A percentile compares a stretch with the other conserved stretches of the same genome.
Conservation (phyloP, 2,329 filamentous ascomycete genomes). For the Colletotrichum lindemuthianum region DNA sequence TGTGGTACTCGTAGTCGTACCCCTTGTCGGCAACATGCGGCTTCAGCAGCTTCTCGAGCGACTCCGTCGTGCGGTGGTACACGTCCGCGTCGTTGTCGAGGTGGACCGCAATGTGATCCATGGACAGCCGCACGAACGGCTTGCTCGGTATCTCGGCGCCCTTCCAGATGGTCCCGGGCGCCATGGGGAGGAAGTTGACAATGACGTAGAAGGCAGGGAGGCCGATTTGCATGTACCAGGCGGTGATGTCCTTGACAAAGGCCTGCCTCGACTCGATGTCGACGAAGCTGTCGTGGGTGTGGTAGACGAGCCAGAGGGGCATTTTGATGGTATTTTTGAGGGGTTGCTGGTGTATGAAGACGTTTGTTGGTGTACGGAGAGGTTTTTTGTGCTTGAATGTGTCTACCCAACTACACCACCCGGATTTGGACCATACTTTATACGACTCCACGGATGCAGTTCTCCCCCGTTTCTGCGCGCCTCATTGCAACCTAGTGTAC, state of each 20-base stretch:
- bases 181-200: slow-evolving; percentile 49
- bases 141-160: slow-evolving; percentile 25
- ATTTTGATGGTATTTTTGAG: slow-evolving; percentile 39
- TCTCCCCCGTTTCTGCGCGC: too few relatives aligned
- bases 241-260: slow-evolving; percentile 48
- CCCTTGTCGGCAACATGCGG: slow-evolving; percentile 52
- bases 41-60: slow-evolving; percentile 47
- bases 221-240: slow-evolving; percentile 38
- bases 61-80: slow-evolving; percentile 17
- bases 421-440: too few relatives aligned
- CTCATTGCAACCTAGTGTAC: too few relatives aligned
- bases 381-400: too few relatives aligned
- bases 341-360: too few relatives aligned
- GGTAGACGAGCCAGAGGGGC: slow-evolving; percentile 56
- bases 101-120: slow-evolving; percentile 40
- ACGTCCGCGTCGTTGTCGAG: slow-evolving; percentile 41
- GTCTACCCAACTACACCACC: too few relatives aligned
- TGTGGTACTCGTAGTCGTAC: slow-evolving; percentile 55
- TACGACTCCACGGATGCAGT: too few relatives aligned
- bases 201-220: slow-evolving; percentile 57
- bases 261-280: slow-evolving; percentile 41
- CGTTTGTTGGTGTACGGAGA: too few relatives aligned
- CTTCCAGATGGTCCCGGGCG: slow-evolving; percentile 39
- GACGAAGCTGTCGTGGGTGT: slow-evolving; percentile 48
- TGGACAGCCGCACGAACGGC: slow-evolving; percentile 49